Evolutionary conservation across 2,329 filamentous ascomycete species (phyloP), one percentile per base, ranked within the genome.

Genomic region (Botryotinia calthae): DNA sequence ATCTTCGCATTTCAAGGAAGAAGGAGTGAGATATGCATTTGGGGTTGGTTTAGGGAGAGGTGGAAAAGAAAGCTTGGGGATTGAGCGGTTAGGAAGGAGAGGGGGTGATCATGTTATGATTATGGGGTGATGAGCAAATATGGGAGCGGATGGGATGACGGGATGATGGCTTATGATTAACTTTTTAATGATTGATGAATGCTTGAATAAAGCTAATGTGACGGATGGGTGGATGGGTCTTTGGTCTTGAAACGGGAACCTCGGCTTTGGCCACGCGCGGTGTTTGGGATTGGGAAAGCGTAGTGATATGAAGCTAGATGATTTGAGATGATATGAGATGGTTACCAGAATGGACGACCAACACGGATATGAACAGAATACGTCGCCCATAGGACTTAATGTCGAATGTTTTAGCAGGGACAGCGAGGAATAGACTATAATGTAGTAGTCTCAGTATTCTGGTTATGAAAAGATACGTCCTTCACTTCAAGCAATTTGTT

Each of bases 51-150:
- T 51, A 58, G 79, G 78, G 6, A 63, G 76, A 42, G 59, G 77
- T 56, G 79, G 77, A 1, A 76, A 74, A n/a, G 77, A 79, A 44
- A 76, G 73, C 59, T 62, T 80, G 8, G 80, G 79, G 2, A 74
- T 81, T 20, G 79, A 80, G 71, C 76, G 77, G 40, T 20, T 80
- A n/a, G 79, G 78, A 65, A 73, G 77, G 37, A 76, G 71, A 63
- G 73, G 62, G 20, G 65, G 22, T n/a, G 65, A 72, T 40, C 20
- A 70, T 25, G 44, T 58, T 8, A 42, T 72, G 51, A 42, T 72
- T 37, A n/a, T 72, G 65, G 58, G 54, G 2, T 67, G 12, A 51
- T 59, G 18, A 8, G 8, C n/a, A 7, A 28, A 59, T 20, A 4
- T 10, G 31, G 7, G 65, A 8, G 14, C n/a, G n/a, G 31, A 48